Conservation (phyloP, 371 early-diverging fungal genomes). For the Rhizopus arrhizus region DNA sequence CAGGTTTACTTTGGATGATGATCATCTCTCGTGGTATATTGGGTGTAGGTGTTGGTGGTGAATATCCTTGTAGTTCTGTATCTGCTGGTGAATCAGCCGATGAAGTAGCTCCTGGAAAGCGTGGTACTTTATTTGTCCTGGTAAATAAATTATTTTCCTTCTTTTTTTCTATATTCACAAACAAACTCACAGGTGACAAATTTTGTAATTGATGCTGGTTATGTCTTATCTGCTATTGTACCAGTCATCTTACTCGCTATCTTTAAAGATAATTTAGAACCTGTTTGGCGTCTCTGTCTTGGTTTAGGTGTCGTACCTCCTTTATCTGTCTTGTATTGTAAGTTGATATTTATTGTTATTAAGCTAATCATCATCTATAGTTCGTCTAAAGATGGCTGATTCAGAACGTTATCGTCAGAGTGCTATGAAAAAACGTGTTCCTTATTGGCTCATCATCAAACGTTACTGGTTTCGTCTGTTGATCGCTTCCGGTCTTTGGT, state of each 20-base stretch:
- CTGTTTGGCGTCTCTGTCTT: constrained; percentile 60
- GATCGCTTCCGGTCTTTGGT: constrained; percentile 62
- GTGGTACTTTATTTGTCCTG: constrained; percentile 59
- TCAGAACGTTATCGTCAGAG: constrained; percentile 53
- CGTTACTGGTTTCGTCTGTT: constrained; percentile 65
- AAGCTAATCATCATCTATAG: neutral
- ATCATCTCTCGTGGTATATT: constrained; percentile 61
- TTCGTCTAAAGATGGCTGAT: constrained; percentile 62
- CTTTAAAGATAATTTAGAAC: constrained; percentile 52
- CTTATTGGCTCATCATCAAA: constrained; percentile 60
- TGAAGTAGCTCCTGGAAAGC: constrained; percentile 52
- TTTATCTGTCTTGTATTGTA: constrained; percentile 61
- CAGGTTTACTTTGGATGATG: constrained; percentile 64
- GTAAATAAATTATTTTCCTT: constrained; percentile 28
- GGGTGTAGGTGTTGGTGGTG: constrained; percentile 57
- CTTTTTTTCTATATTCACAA: neutral
- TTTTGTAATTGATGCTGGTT: constrained; percentile 62
- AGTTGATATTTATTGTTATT: constrained; percentile 4
- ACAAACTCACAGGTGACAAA: constrained; percentile 40
- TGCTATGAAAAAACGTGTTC: constrained; percentile 57
- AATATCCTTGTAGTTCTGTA: constrained; percentile 64
- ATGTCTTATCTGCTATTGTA: constrained; percentile 62
- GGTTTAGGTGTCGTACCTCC: constrained; percentile 63
- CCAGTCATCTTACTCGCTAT: constrained; percentile 57
- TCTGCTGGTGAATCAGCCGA: constrained; percentile 66